phyloP scores from a whole-genome alignment of 2,329 filamentous ascomycete species.

The Fusarium tjaetaba region DNA sequence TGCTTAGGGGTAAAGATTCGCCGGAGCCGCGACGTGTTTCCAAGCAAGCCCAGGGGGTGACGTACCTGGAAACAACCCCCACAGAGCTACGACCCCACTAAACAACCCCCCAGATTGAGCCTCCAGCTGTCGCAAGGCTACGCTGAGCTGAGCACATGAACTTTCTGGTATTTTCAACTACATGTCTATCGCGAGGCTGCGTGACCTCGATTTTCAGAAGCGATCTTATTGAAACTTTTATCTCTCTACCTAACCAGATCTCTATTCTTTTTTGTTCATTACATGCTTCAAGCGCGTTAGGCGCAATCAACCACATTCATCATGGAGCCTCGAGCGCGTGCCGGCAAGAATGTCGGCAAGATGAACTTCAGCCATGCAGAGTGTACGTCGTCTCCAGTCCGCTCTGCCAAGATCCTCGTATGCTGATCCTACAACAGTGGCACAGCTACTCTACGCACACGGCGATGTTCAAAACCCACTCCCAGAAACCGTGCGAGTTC shows the following conservation, averaged over 20 bases:
- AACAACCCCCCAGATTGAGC: conserved; percentile 22
- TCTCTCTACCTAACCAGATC: neutral
- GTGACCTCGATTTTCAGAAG: neutral
- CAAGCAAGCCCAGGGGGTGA: conserved; percentile 19
- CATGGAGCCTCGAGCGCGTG: conserved; percentile 81
- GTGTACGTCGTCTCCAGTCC: conserved; percentile 59
- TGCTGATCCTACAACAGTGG: conserved; percentile 59
- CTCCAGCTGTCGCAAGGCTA: conserved; percentile 32
- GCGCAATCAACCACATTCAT: conserved; percentile 45
- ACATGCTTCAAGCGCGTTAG: conserved; percentile 10
- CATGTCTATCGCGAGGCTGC: conserved; percentile 33
- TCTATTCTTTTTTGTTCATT: neutral
- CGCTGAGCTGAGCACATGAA: conserved; percentile 15
- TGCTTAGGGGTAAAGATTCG: conserved; percentile 52
- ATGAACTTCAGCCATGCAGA: conserved; percentile 82
- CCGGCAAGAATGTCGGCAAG: conserved; percentile 82
- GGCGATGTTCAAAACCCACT: conserved; percentile 83
- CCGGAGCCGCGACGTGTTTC: conserved; percentile 43
- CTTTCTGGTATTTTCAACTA: conserved; percentile 28
- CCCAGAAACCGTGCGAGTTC: conserved; percentile 82
- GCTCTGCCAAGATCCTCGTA: neutral
- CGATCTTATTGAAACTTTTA: neutral
- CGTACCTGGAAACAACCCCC: conserved; percentile 34
- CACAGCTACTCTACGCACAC: conserved; percentile 80
- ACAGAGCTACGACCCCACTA: conserved; percentile 36